phyloP scores from a whole-genome alignment of 1,284 basidiomycete species.

The Macrocystidia cucumis region DNA sequence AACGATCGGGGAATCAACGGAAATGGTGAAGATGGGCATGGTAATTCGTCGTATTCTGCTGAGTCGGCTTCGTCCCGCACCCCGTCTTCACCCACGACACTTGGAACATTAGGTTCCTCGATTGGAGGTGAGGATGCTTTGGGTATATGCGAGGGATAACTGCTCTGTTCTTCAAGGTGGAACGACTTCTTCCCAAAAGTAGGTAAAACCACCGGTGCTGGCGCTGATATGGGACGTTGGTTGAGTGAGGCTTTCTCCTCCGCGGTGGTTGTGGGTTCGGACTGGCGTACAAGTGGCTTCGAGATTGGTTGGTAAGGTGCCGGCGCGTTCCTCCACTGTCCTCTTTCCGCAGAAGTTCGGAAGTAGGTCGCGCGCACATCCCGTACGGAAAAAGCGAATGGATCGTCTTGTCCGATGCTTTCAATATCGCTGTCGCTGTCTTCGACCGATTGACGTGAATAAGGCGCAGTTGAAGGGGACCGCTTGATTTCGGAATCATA shows the following conservation, averaged over 20 bases:
- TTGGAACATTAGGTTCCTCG: too few relatives aligned
- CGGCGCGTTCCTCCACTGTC: constrained; percentile 43
- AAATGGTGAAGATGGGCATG: constrained; percentile 23
- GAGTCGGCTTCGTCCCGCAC: too few relatives aligned
- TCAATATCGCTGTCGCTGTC: constrained; percentile 15
- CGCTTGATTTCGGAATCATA: constrained; percentile 20
- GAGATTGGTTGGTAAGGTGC: constrained; percentile 18
- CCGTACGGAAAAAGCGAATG: constrained; percentile 16
- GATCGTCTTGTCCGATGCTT: constrained; percentile 15
- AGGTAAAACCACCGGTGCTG: constrained; percentile 22
- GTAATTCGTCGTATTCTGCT: constrained; percentile 17
- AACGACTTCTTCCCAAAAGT: too few relatives aligned
- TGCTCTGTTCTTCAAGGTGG: too few relatives aligned
- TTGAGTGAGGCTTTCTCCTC: constrained; percentile 19
- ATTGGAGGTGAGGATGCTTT: too few relatives aligned
- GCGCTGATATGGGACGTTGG: constrained; percentile 24
- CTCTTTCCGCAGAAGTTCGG: constrained; percentile 42
- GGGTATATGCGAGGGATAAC: constrained; percentile 2
- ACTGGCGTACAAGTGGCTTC: constrained; percentile 21
- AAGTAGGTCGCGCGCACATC: constrained; percentile 36
- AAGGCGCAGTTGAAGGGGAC: too few relatives aligned
- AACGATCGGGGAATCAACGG: constrained; percentile 27
- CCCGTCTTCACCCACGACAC: too few relatives aligned
- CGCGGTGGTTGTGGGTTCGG: constrained; percentile 22
- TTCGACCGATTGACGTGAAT: too few relatives aligned